Evolutionary conservation across 768 basidiomycete species (phyloP).

Genomic region (Agaricus sinodeliciosus): DNA sequence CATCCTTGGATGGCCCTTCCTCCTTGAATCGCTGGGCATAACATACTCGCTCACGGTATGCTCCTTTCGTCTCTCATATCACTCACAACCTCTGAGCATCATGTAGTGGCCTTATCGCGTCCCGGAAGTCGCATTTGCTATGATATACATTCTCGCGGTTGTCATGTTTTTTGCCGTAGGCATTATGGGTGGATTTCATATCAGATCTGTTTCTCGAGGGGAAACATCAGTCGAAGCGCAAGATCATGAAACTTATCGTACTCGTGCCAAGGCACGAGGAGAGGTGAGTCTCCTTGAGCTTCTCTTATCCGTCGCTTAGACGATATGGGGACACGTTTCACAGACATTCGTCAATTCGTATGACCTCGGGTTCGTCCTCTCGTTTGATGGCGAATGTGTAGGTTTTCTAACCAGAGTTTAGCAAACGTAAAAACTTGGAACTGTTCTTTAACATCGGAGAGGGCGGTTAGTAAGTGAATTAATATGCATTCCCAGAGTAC

Average conservation of each 20-base stretch:
- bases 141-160: conserved; percentile 68
- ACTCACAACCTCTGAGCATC: background rate
- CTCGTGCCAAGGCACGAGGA: conserved; percentile 58
- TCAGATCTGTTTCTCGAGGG: conserved; percentile 62
- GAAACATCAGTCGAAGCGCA: conserved; percentile 91
- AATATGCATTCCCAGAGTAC: background rate
- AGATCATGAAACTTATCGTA: conserved; percentile 76
- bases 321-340: background rate
- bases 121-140: conserved; percentile 63
- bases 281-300: conserved; percentile 41
- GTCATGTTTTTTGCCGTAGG: conserved; percentile 73
- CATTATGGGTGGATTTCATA: conserved; percentile 67
- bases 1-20: conserved; percentile 54
- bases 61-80: background rate
- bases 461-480: conserved; percentile 67
- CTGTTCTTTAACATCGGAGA: conserved; percentile 85
- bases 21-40: conserved; percentile 54
- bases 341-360: conserved; percentile 87
- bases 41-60: conserved; percentile 31
- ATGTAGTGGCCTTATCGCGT: conserved; percentile 41
- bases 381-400: background rate
- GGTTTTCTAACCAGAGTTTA: conserved; percentile 13
- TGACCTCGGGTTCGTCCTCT: conserved; percentile 65
- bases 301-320: background rate
- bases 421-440: conserved; percentile 59